A percentile compares a stretch with the other conserved stretches of the same genome.
These are phyloP conservation scores for Actinidia arguta DNA, from an alignment of 179 eudicot genomes.

Conservation along the genomic window DNA sequence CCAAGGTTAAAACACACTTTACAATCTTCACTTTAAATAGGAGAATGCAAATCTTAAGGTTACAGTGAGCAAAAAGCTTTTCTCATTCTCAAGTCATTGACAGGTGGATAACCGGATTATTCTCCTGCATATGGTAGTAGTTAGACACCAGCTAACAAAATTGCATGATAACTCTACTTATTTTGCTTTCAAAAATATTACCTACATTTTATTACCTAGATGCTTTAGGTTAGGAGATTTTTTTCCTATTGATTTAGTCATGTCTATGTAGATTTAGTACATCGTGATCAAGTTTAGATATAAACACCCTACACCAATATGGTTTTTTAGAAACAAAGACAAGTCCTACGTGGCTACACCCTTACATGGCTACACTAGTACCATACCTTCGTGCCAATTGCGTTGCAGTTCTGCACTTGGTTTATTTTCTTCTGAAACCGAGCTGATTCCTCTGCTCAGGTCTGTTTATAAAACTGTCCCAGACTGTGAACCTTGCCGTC, in stretches of 20 bases:
- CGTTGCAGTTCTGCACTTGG: neutral
- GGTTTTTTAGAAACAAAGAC: neutral
- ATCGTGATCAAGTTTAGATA: neutral
- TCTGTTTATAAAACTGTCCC: slow-evolving; percentile 98
- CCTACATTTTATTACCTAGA: neutral
- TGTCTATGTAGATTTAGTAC: slow-evolving; percentile 3
- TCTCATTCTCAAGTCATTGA: neutral
- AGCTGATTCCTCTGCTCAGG: slow-evolving; percentile 40
- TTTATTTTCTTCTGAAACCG: slow-evolving; percentile 1
- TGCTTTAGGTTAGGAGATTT: neutral
- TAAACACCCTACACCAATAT: neutral
- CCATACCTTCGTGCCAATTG: neutral
- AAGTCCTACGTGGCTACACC: neutral
- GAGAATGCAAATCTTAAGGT: neutral
- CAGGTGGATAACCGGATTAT: neutral
- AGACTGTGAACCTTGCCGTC: slow-evolving; percentile 91
- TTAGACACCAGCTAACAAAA: neutral
- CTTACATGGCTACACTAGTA: neutral
- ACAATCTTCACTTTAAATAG: neutral
- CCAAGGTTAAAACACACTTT: slow-evolving; percentile 67
- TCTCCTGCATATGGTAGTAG: neutral
- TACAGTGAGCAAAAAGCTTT: neutral
- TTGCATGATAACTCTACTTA: neutral
- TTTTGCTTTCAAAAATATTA: neutral
- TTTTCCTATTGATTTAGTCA: neutral